Percentiles rank a stretch among this genome's conserved stretches.
Conservation (phyloP, 1,284 basidiomycete genomes). For the Ustilago shanxiensis region DNA sequence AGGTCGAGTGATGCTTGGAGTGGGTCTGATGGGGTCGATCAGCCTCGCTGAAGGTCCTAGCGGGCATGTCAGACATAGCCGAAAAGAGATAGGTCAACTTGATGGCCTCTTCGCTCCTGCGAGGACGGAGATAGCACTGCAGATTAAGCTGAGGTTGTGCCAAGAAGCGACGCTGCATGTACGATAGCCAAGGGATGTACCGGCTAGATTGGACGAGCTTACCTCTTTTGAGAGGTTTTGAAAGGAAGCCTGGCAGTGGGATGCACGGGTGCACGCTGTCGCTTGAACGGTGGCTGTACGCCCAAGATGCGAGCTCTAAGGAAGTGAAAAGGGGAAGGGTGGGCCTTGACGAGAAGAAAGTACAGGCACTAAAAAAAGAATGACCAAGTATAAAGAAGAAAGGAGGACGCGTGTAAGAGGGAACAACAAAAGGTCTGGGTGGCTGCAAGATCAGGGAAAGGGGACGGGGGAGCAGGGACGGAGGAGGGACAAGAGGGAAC, state of each 20-base stretch:
- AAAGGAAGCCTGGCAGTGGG: background rate
- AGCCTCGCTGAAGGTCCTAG: constrained; percentile 25
- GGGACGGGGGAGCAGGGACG: background rate
- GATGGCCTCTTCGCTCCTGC: background rate
- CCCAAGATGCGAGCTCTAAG: background rate
- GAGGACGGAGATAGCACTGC: constrained; percentile 3
- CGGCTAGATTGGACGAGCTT: background rate
- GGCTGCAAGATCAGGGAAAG: background rate
- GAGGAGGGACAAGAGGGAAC: background rate
- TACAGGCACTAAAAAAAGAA: background rate
- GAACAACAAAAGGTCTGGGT: background rate
- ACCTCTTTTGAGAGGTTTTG: background rate
- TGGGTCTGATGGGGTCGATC: constrained; percentile 17
- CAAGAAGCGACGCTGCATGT: constrained; percentile 12
- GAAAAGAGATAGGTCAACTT: background rate
- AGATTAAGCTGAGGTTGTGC: background rate
- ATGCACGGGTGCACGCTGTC: too few species aligned
- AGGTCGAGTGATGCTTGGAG: background rate
- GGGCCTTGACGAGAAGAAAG: background rate
- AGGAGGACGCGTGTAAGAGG: background rate
- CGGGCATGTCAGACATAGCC: constrained; percentile 41
- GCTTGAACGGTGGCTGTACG: background rate
- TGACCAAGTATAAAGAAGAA: background rate
- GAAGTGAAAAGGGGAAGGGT: background rate
- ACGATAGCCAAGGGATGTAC: background rate